Evolutionary conservation across 441 rosid genomes (phyloP).

Genomic region (Mallotus repandus): DNA sequence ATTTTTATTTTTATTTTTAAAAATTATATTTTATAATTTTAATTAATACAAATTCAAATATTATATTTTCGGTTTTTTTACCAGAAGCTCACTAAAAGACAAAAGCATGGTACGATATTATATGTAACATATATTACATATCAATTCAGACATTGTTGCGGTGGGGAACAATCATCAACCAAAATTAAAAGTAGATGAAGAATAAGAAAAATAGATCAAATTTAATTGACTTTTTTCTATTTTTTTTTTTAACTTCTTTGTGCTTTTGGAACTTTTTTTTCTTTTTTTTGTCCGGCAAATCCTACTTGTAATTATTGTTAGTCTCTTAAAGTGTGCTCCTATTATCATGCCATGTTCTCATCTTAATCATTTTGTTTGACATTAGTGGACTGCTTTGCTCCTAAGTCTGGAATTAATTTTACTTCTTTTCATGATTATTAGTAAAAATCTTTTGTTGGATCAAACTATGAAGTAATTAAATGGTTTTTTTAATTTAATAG

Average conservation of each 20-base stretch:
- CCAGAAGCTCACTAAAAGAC: not conserved
- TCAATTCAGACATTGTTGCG: not conserved
- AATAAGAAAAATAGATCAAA: not conserved
- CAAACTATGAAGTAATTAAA: too few species aligned
- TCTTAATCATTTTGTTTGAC: constrained; percentile 14
- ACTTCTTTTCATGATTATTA: not conserved
- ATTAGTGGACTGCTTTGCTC: not conserved
- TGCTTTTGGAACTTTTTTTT: not conserved
- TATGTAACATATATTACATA: not conserved
- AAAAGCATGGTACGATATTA: not conserved
- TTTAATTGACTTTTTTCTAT: not conserved
- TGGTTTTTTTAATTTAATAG: too few species aligned
- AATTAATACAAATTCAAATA: too few species aligned
- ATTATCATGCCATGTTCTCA: constrained; percentile 19
- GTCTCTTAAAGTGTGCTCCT: constrained; percentile 21
- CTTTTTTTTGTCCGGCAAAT: constrained; percentile 8
- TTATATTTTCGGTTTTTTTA: too few species aligned
- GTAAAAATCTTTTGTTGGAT: too few species aligned
- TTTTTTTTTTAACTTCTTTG: not conserved
- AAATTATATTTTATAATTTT: too few species aligned
- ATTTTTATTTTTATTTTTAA: too few species aligned
- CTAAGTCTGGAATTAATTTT: not conserved
- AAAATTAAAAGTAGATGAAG: constrained; percentile 6
- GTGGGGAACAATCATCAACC: constrained; percentile 7
- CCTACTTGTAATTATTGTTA: constrained; percentile 19